A percentile compares a stretch with the other conserved stretches of the same genome.
Evolutionary conservation across 1,284 basidiomycete species (phyloP).

Genomic region (Rhodotorula sp.): DNA sequence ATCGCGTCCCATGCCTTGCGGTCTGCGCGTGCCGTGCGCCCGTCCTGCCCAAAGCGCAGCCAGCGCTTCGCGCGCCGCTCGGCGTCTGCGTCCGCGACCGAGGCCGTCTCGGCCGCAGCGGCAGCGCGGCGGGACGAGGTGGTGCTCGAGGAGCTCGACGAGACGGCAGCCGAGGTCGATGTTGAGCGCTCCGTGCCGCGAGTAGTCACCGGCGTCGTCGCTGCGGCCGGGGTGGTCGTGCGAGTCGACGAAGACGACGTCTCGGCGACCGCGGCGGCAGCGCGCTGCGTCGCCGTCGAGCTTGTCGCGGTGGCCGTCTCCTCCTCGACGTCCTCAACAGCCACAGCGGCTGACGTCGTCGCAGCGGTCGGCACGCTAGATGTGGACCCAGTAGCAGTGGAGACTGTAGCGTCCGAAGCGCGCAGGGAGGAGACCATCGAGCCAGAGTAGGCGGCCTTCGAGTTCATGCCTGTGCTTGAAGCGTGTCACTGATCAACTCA

Average conservation of each 20-base stretch:
- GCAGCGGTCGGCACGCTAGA: background rate
- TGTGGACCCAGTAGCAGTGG: background rate
- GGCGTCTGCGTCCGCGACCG: background rate
- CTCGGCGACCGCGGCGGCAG: too few species aligned
- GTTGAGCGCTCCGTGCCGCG: too few species aligned
- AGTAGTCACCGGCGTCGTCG: background rate
- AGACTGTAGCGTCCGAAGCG: background rate
- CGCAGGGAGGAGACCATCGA: background rate
- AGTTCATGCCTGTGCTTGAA: background rate
- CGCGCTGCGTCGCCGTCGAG: background rate
- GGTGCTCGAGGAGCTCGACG: background rate
- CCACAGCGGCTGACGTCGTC: background rate
- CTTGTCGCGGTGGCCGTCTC: background rate
- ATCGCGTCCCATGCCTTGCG: background rate
- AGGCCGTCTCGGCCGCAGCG: background rate
- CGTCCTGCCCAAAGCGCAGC: background rate
- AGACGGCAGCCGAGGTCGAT: too few species aligned
- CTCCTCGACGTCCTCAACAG: background rate
- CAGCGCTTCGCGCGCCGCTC: background rate
- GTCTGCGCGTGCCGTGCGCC: background rate
- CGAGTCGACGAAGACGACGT: too few species aligned
- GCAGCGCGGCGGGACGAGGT: background rate
- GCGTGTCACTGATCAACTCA: too few species aligned
- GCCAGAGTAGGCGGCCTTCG: background rate
- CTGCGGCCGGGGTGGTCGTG: background rate